A percentile compares a stretch with the other conserved stretches of the same genome.
Evolutionary conservation across 306 rosid species (phyloP).

Genomic region (Quercus cerris): DNA sequence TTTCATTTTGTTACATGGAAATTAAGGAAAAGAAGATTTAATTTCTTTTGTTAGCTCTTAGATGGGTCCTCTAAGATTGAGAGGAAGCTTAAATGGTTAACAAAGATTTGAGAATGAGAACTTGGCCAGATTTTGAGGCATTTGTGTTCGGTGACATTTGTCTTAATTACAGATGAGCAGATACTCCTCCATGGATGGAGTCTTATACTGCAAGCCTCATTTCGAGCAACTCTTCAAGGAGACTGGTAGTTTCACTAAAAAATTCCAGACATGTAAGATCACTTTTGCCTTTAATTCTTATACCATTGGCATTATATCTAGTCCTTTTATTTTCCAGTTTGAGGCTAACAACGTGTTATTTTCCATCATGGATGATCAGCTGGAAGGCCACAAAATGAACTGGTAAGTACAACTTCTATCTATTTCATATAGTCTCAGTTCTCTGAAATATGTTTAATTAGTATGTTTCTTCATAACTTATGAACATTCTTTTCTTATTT

Average conservation of each 20-base stretch:
- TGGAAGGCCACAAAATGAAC: slow-evolving; percentile 39
- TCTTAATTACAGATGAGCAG: slow-evolving; percentile 46
- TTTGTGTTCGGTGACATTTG: neutral
- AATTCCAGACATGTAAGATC: slow-evolving; percentile 32
- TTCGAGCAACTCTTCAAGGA: slow-evolving; percentile 70
- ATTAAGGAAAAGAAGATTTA: too few relatives aligned
- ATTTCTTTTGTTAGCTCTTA: too few relatives aligned
- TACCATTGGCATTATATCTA: too few relatives aligned
- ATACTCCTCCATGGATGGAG: slow-evolving; percentile 58
- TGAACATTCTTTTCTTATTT: neutral
- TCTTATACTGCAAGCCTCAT: slow-evolving; percentile 69
- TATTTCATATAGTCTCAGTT: neutral
- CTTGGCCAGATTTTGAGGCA: neutral
- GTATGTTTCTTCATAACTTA: neutral
- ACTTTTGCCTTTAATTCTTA: neutral
- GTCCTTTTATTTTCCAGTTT: neutral
- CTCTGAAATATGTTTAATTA: neutral
- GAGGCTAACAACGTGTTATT: slow-evolving; percentile 15
- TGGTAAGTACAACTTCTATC: slow-evolving; percentile 33
- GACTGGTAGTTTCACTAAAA: slow-evolving; percentile 37
- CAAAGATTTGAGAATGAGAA: neutral
- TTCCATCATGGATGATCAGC: slow-evolving; percentile 37
- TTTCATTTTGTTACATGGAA: neutral
- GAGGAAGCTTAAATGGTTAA: too few relatives aligned
- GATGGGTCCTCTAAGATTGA: too few relatives aligned